phyloP scores from a whole-genome alignment of 495 filamentous ascomycete genomes.

The Wilcoxina mikolae region DNA sequence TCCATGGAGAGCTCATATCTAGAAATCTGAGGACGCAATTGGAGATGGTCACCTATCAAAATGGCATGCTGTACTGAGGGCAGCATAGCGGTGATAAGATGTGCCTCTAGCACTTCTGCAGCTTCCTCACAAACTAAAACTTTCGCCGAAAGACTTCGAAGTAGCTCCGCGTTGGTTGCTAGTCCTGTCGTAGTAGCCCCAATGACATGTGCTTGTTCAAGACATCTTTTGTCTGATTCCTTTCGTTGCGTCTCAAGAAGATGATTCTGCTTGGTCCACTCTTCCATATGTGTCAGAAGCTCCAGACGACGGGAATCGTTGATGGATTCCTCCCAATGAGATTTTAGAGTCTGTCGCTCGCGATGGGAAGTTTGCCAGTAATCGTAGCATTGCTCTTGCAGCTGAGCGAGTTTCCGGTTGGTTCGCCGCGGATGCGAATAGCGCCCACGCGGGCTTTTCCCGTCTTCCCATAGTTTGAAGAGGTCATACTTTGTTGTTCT shows the following conservation, averaged over 20 bases:
- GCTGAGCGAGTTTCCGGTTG: too few relatives aligned
- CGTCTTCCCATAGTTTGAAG: neutral
- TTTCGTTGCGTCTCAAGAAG: conserved; percentile 22
- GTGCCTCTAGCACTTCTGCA: conserved; percentile 59
- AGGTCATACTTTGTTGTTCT: neutral
- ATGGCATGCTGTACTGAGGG: conserved; percentile 59
- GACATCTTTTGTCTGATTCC: conserved; percentile 40
- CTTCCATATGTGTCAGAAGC: neutral
- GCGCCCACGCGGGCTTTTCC: too few relatives aligned
- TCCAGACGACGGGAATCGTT: neutral
- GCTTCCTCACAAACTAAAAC: conserved; percentile 67
- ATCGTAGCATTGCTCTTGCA: too few relatives aligned
- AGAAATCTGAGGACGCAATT: conserved; percentile 54
- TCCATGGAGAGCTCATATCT: conserved; percentile 51
- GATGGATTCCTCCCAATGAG: neutral
- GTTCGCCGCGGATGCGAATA: too few relatives aligned
- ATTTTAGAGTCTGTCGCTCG: neutral
- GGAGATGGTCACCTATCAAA: conserved; percentile 62
- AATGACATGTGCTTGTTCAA: conserved; percentile 46
- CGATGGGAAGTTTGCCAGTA: neutral
- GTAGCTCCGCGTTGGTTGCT: conserved; percentile 46
- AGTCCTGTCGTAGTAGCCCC: conserved; percentile 63
- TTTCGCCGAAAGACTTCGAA: conserved; percentile 49
- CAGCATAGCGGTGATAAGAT: conserved; percentile 51
- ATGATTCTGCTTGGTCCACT: neutral